Base-by-base conservation (phyloP, 768 basidiomycete genomes). In the Tricholoma hemisulphureum region DNA sequence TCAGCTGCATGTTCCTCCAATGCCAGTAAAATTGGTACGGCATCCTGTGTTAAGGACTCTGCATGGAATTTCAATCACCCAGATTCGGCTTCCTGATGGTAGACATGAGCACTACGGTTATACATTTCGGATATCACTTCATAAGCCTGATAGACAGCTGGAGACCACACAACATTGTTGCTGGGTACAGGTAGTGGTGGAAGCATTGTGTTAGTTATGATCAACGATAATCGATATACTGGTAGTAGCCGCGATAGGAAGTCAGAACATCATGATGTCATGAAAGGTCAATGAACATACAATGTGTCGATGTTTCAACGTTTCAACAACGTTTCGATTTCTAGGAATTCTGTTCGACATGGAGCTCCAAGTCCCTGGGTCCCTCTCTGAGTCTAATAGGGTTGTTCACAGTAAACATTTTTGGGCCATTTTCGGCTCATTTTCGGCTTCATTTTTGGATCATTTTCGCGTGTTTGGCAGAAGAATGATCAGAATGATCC, bases 141-240 rank as follows among this genome's bases (percentile, higher is more conserved):
- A 23, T 32, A 37, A 41, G 52, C 45, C 18, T 32, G 13, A 43
- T 57, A 41, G 28, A 54, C 48, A 31, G 20, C 26, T 1, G 50
- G 56, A 9, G 56, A 45, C 56, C 56, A 57, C 11, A 41, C 7
- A 9, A 2, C 21, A 50, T 21, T 6, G 18, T 26, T 32, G 18
- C 29, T 31, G 10, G 51, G 60, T 39, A 45, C 41, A 48, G 58
- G 46, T 23, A 35, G 24, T 9, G 58, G 54, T 11, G 59, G 61
- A 31, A 71, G 50, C 32, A 34, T 34, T 49, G 46, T 7, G 3
- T 10, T 34, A 10, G 5, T 31, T 31, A 6, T n/a, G n/a, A n/a
- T n/a, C n/a, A n/a, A n/a, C n/a, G 37, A 39, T 39, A n/a, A 39
- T 39, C 16, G 37, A 39, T 39, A n/a, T n/a, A n/a, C 14, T 39